Percentiles rank a stretch among this genome's conserved stretches.
Evolutionary conservation across 2,329 filamentous ascomycete species (phyloP).

Genomic region (Fusarium abutilonis): DNA sequence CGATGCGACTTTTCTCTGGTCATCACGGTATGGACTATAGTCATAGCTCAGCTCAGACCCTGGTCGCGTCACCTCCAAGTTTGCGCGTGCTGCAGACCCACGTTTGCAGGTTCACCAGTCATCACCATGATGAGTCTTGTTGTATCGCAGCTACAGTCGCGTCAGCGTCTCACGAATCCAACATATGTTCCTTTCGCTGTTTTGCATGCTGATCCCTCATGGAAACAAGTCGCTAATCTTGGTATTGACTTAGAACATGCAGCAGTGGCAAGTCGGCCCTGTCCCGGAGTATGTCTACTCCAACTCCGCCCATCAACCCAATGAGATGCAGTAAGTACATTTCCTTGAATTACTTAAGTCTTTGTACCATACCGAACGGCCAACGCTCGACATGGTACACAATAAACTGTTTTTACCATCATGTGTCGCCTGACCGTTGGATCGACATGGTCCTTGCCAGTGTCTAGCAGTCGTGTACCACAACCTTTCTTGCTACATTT

Average conservation of each 20-base stretch:
- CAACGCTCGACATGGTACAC: slow-evolving; percentile 28
- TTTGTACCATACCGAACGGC: slow-evolving; percentile 43
- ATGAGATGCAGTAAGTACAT: slow-evolving; percentile 68
- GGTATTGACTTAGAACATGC: slow-evolving; percentile 59
- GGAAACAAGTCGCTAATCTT: slow-evolving; percentile 38
- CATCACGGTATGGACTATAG: slow-evolving; percentile 24
- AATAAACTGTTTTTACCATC: slow-evolving; percentile 29
- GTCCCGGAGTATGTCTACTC: slow-evolving; percentile 68
- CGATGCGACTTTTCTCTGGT: slow-evolving; percentile 6
- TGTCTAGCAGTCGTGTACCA: slow-evolving; percentile 11
- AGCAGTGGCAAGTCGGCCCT: slow-evolving; percentile 70
- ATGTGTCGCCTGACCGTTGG: slow-evolving; percentile 32
- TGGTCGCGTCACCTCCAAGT: slow-evolving; percentile 42
- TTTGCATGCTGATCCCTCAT: slow-evolving; percentile 1
- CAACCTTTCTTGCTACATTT: slow-evolving; percentile 25
- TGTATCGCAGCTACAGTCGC: slow-evolving; percentile 22
- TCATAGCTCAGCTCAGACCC: slow-evolving; percentile 34
- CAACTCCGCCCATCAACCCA: slow-evolving; percentile 63
- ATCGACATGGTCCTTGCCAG: background rate
- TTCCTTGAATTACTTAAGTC: slow-evolving; percentile 53
- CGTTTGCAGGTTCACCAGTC: slow-evolving; percentile 37
- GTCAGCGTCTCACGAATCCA: slow-evolving; percentile 21
- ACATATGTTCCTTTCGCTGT: slow-evolving; percentile 21
- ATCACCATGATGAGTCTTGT: slow-evolving; percentile 28
- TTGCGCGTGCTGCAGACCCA: slow-evolving; percentile 43